phyloP scores from a whole-genome alignment of 768 basidiomycete genomes.

The Antrodiella citrinella region DNA sequence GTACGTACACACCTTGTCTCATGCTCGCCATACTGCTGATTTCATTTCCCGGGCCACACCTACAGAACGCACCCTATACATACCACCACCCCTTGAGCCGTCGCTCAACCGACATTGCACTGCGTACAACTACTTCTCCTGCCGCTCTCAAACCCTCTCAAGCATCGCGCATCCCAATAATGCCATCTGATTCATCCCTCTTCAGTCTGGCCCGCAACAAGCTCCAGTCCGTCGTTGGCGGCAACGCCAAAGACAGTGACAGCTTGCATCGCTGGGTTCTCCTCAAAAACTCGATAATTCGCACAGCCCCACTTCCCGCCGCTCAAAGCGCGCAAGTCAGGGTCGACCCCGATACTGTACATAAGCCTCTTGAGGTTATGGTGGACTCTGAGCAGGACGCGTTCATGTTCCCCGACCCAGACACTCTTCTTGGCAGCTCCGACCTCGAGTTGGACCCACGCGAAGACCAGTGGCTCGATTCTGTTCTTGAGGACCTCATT shows the following conservation, averaged over 20 bases:
- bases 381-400: slow-evolving; percentile 51
- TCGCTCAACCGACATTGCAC: slow-evolving; percentile 24
- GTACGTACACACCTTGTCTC: slow-evolving; percentile 8
- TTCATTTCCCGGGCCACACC: not conserved
- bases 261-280: slow-evolving; percentile 84
- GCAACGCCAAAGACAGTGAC: slow-evolving; percentile 50
- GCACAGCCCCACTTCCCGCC: slow-evolving; percentile 37
- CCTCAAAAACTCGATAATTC: slow-evolving; percentile 74
- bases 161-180: slow-evolving; percentile 21
- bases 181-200: slow-evolving; percentile 44
- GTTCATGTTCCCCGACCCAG: slow-evolving; percentile 78
- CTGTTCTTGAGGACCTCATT: slow-evolving; percentile 63
- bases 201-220: slow-evolving; percentile 65
- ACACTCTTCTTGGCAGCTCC: slow-evolving; percentile 38
- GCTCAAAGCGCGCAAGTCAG: slow-evolving; percentile 11
- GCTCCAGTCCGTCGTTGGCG: slow-evolving; percentile 54
- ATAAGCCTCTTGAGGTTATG: slow-evolving; percentile 34
- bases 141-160: slow-evolving; percentile 26
- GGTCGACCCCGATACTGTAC: slow-evolving; percentile 26
- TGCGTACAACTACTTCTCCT: slow-evolving; percentile 35
- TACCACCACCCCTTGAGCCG: slow-evolving; percentile 11
- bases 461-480: slow-evolving; percentile 82
- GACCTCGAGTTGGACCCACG: slow-evolving; percentile 43
- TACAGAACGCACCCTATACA: slow-evolving; percentile 15
- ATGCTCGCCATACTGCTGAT: slow-evolving; percentile 2